Evolutionary conservation across 1,284 basidiomycete species (phyloP).

Genomic region (Baeospora myosura): DNA sequence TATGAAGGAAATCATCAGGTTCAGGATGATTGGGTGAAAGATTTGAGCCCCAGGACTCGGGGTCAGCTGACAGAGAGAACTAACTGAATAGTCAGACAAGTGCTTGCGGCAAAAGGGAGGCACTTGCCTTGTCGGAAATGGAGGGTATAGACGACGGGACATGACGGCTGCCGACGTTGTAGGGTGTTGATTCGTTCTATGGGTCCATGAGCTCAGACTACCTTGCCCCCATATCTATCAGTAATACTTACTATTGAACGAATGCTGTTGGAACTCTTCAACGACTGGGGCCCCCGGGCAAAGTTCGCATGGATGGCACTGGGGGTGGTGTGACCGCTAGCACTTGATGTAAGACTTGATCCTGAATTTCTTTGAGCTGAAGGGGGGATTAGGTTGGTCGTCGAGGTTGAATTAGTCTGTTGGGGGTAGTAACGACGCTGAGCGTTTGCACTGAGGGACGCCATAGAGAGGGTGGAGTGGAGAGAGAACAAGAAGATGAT

Average conservation of each 20-base stretch:
- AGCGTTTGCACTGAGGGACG: constrained; percentile 18
- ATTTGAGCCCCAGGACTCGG: constrained; percentile 58
- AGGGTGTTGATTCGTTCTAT: constrained; percentile 24
- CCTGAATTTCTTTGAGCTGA: no score
- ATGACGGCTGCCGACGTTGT: constrained; percentile 14
- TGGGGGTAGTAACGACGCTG: constrained; percentile 25
- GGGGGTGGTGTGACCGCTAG: neutral
- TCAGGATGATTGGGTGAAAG: constrained; percentile 48
- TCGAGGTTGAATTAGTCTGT: constrained; percentile 37
- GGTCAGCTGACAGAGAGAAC: constrained; percentile 71
- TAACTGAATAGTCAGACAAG: constrained; percentile 22
- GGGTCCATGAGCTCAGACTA: constrained; percentile 8
- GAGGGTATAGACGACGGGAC: constrained; percentile 15
- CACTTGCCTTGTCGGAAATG: constrained; percentile 41
- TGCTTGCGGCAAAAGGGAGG: no score
- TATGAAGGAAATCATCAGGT: constrained; percentile 67
- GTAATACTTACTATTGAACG: constrained; percentile 27
- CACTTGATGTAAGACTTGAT: no score
- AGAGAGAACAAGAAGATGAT: neutral
- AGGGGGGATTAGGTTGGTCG: constrained; percentile 44
- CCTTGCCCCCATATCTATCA: constrained; percentile 1
- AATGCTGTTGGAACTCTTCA: constrained; percentile 34
- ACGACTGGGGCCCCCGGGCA: no score
- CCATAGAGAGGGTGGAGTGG: constrained; percentile 3
- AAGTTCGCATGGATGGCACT: constrained; percentile 36